phyloP scores from a whole-genome alignment of 177 flowering plant genomes.

The Vitis hybrid region DNA sequence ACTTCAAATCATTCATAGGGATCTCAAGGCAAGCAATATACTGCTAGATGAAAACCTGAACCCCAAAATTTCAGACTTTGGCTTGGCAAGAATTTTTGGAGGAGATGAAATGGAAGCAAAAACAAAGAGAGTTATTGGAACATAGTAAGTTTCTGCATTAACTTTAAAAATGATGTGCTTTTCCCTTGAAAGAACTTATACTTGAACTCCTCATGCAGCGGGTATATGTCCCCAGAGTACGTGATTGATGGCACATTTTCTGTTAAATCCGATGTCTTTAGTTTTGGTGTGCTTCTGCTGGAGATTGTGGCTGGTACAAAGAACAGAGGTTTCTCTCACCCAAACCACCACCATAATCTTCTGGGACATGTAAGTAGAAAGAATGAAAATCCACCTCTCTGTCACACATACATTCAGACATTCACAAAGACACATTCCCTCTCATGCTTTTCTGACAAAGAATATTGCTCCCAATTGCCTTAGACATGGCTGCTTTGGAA shows the following conservation, averaged over 20 bases:
- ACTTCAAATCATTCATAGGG: constrained; percentile 47
- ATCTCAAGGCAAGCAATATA: constrained; percentile 15
- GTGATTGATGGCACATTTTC: constrained; percentile 10
- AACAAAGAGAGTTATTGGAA: constrained; percentile 9
- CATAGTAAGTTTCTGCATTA: background rate
- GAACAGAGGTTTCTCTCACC: background rate
- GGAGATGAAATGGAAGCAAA: constrained; percentile 30
- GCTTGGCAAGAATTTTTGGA: constrained; percentile 9
- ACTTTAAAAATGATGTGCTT: too few relatives aligned
- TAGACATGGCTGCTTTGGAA: background rate
- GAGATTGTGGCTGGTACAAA: constrained; percentile 13
- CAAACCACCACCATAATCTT: constrained; percentile 9
- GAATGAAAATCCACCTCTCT: background rate
- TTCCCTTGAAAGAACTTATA: too few relatives aligned
- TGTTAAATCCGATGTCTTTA: constrained; percentile 13
- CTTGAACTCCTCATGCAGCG: background rate
- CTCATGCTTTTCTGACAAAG: too few relatives aligned
- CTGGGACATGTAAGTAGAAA: constrained; percentile 14
- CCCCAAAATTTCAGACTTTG: constrained; percentile 23
- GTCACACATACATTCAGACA: too few relatives aligned
- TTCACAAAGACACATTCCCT: too few relatives aligned
- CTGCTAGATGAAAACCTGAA: constrained; percentile 5
- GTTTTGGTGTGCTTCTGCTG: constrained; percentile 13
- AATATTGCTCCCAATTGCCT: too few relatives aligned
- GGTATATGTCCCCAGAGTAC: constrained; percentile 17